A percentile compares a stretch with the other conserved stretches of the same genome.
Evolutionary conservation across 225 moss, liverwort and hornwort species (phyloP).

Genomic region (Pseudisothecium myosuroides): DNA sequence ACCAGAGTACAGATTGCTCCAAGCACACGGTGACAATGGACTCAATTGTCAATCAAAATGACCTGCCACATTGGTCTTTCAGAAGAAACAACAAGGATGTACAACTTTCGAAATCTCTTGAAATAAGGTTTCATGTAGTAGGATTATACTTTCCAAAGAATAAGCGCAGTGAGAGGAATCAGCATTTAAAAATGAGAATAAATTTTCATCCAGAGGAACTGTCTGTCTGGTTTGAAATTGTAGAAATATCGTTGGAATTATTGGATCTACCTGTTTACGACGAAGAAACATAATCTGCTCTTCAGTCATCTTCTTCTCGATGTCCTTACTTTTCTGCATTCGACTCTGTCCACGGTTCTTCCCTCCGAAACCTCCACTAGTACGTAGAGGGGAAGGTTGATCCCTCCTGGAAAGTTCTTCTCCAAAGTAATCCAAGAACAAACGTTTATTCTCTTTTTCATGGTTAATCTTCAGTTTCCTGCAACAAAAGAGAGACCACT

Average conservation of each 20-base stretch:
- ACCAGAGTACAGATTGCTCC: background rate
- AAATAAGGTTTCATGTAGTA: background rate
- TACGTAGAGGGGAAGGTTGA: constrained; percentile 11
- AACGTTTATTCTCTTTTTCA: constrained; percentile 22
- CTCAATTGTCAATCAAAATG: background rate
- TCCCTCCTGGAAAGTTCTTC: constrained; percentile 18
- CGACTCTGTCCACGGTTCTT: constrained; percentile 9
- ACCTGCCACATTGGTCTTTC: background rate
- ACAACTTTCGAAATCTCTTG: background rate
- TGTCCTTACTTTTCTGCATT: constrained; percentile 4
- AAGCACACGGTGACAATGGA: background rate
- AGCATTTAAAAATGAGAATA: background rate
- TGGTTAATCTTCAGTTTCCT: constrained; percentile 24
- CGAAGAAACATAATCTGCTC: constrained; percentile 30
- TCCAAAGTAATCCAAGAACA: constrained; percentile 34
- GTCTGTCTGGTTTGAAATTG: background rate
- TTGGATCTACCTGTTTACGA: constrained; percentile 22
- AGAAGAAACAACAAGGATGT: background rate
- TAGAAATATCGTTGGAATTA: background rate
- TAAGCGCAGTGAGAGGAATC: background rate
- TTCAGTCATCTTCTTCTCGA: constrained; percentile 16
- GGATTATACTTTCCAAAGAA: background rate
- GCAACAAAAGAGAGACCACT: background rate
- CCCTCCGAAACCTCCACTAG: constrained; percentile 22
- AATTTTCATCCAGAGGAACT: background rate